Percentiles rank a stretch among this genome's conserved stretches.
Conservation (phyloP, 306 rosid genomes). For the Sophora flavescens region DNA sequence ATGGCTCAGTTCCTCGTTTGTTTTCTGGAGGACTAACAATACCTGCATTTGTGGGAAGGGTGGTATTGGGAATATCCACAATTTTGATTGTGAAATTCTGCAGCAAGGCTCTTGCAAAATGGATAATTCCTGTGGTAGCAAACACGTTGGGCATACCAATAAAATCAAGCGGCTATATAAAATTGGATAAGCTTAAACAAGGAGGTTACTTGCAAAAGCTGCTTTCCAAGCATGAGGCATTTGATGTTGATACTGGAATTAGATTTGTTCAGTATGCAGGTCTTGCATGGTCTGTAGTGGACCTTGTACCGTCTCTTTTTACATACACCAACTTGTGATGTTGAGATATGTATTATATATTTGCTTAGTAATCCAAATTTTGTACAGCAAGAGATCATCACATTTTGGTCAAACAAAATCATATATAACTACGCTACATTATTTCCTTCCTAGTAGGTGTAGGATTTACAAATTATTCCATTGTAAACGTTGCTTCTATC, state of each 20-base stretch:
- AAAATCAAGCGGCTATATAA: conserved; percentile 77
- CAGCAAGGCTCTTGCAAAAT: conserved; percentile 90
- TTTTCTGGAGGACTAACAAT: conserved; percentile 65
- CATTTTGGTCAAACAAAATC: background rate
- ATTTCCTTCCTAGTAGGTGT: background rate
- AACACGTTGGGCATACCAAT: conserved; percentile 86
- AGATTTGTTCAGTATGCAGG: conserved; percentile 90
- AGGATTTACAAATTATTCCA: background rate
- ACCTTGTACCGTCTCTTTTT: conserved; percentile 87
- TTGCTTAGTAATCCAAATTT: background rate
- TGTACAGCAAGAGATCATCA: conserved; percentile 30
- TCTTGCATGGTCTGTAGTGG: conserved; percentile 96
- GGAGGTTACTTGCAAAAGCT: conserved; percentile 60
- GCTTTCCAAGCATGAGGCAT: conserved; percentile 59
- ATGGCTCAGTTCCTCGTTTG: conserved; percentile 65
- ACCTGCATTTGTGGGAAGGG: conserved; percentile 71
- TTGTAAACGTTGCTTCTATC: background rate
- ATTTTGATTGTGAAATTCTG: conserved; percentile 87
- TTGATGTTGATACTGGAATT: conserved; percentile 90
- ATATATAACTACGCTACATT: background rate
- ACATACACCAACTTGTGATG: conserved; percentile 63
- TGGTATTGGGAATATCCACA: conserved; percentile 84
- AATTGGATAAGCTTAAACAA: conserved; percentile 60
- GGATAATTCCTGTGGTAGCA: conserved; percentile 82
- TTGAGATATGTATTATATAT: background rate